Percentiles rank a stretch among this genome's conserved stretches.
phyloP scores from a whole-genome alignment of 225 moss, liverwort and hornwort genomes.

The Straminergon stramineum region DNA sequence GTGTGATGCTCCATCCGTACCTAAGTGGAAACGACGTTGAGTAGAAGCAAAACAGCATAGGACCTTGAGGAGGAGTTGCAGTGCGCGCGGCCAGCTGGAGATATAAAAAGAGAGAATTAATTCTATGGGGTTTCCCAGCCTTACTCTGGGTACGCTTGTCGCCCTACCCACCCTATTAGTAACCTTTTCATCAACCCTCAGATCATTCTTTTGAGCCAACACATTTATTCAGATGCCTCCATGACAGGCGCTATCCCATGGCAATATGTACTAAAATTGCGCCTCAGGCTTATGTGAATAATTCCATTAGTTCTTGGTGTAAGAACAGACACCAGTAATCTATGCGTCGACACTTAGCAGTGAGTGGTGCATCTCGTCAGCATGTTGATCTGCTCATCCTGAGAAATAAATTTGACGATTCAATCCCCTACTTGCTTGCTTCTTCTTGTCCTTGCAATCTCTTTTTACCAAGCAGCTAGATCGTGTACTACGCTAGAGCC shows the following conservation, averaged over 20 bases:
- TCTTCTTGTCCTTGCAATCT: neutral
- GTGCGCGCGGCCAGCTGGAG: conserved; percentile 19
- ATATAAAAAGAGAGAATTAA: neutral
- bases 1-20: conserved; percentile 15
- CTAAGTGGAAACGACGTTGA: conserved; percentile 12
- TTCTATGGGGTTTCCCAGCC: conserved; percentile 7
- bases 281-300: conserved; percentile 55
- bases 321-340: conserved; percentile 23
- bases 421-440: neutral
- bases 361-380: conserved; percentile 9
- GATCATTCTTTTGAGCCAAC: conserved; percentile 59
- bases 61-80: conserved; percentile 25
- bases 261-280: conserved; percentile 42
- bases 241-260: conserved; percentile 32
- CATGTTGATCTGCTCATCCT: conserved; percentile 29
- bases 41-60: conserved; percentile 2
- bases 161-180: conserved; percentile 20
- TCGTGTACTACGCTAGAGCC: neutral
- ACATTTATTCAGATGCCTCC: conserved; percentile 55
- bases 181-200: conserved; percentile 13
- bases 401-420: conserved; percentile 49
- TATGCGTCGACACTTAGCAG: conserved; percentile 14
- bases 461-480: neutral
- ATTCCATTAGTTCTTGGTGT: conserved; percentile 43
- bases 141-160: conserved; percentile 5